Evolutionary conservation across 768 basidiomycete species (phyloP), one percentile per base, ranked within the genome.

Genomic region (Polyporus arcularius): DNA sequence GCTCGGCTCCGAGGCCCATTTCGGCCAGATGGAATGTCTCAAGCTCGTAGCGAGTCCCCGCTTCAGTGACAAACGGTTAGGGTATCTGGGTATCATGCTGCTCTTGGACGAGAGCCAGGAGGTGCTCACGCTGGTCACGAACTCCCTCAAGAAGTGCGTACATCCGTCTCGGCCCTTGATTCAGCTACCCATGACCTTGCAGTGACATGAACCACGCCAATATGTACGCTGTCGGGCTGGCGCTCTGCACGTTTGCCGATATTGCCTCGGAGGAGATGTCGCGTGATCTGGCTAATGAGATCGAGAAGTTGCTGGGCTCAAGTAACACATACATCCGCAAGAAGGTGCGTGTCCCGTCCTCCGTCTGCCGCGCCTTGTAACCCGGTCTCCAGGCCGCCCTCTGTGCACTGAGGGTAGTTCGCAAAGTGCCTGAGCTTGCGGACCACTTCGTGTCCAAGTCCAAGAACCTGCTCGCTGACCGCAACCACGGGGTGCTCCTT

Each of bases 191-290:
- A 66, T 35, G 58, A 14, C 21, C 15, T 14, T 55, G 41, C 28
- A 99, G 96, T 77, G 97, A 99, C 76, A 93, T 99, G 94, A 98
- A 98, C 75, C 96, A 98, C 74, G 89, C 96, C 1, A 98, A 98
- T 75, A 97, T 97, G 93, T 98, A 98, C 73, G 93, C 92, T 4
- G 97, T 98, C 28, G 97, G 97, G 6, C 84, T 99, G 57, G 96
- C 95, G 2, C 85, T 99, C 39, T 98, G 95, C 70, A 98, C 97
- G 0, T 98, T 99, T 71, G 97, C 96, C 60, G 98, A 98, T 71
- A 98, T 98, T 66, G 94, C 97, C 10, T 97, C 95, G 18, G 97
- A 99, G 75, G 97, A 99, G 76, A 99, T 99, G 97, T 95, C 96
- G 31, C 87, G 97, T 64, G 97, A 99, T 81, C 80, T 99, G 66